Percentiles rank a stretch among this genome's conserved stretches.
Conservation (phyloP, 1,284 basidiomycete species). For the Clitocybe nebularis region DNA sequence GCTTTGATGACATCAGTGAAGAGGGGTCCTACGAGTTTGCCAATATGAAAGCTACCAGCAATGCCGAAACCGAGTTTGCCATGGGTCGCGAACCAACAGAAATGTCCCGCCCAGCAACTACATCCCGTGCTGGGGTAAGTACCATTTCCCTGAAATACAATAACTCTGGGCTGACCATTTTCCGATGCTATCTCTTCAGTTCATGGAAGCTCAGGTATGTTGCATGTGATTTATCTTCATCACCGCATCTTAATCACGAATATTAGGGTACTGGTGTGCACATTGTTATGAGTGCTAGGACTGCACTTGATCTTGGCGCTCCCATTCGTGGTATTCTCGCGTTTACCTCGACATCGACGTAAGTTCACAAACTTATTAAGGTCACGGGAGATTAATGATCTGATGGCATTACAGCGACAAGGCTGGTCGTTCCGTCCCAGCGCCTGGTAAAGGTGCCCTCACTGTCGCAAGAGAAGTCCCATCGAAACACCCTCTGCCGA, state of each 20-base stretch:
- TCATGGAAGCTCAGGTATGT: conserved; percentile 85
- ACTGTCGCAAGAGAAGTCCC: conserved; percentile 81
- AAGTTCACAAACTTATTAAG: conserved; percentile 30
- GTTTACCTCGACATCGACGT: conserved; percentile 96
- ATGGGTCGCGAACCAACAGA: conserved; percentile 98
- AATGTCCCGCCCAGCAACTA: conserved; percentile 97
- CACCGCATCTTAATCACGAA: background rate
- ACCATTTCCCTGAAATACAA: conserved; percentile 4
- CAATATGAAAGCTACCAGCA: conserved; percentile 99
- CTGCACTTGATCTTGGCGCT: conserved; percentile 90
- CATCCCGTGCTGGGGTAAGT: conserved; percentile 85
- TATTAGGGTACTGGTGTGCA: conserved; percentile 85
- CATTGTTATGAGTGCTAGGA: conserved; percentile 94
- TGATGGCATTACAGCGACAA: conserved; percentile 66
- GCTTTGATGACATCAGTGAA: conserved; percentile 97
- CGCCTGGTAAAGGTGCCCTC: conserved; percentile 88
- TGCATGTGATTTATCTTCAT: too few relatives aligned
- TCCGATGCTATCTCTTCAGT: conserved; percentile 37
- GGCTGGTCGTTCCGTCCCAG: conserved; percentile 91
- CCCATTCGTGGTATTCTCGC: conserved; percentile 92
- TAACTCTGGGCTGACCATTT: conserved; percentile 12
- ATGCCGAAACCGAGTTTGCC: conserved; percentile 93
- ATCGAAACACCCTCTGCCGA: conserved; percentile 69
- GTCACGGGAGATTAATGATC: too few relatives aligned
- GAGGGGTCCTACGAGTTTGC: conserved; percentile 97